Conservation (phyloP, 2,329 filamentous ascomycete species). For the Fusarium multiceps region DNA sequence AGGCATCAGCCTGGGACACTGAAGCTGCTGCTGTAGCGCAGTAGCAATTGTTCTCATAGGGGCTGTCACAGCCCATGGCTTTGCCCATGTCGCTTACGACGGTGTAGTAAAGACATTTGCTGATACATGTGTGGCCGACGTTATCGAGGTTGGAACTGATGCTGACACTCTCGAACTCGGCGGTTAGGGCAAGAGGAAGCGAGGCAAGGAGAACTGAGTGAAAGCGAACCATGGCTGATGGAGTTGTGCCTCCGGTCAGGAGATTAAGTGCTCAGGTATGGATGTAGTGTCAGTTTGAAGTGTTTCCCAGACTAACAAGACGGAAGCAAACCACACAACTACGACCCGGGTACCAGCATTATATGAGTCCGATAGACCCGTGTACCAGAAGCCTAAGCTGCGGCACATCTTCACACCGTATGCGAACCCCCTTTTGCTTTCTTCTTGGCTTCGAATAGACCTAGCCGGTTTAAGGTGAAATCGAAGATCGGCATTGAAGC, state of each 20-base stretch:
- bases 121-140: constrained; percentile 36
- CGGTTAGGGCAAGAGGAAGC: constrained; percentile 1
- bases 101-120: constrained; percentile 37
- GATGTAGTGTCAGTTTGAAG: neutral
- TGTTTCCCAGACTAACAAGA: neutral
- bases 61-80: constrained; percentile 40
- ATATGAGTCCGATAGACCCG: constrained; percentile 9
- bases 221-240: constrained; percentile 21
- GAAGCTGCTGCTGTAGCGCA: constrained; percentile 42
- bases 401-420: constrained; percentile 20
- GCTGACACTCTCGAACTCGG: constrained; percentile 34
- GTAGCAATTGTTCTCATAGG: constrained; percentile 45
- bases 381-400: neutral
- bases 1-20: constrained; percentile 30
- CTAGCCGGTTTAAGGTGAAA: constrained; percentile 14
- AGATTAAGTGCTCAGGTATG: neutral
- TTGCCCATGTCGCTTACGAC: constrained; percentile 29
- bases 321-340: neutral
- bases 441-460: neutral
- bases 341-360: neutral
- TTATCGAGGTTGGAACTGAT: constrained; percentile 28
- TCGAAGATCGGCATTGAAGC: constrained; percentile 3
- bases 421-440: neutral
- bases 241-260: neutral
- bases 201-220: constrained; percentile 16